phyloP scores from a whole-genome alignment of 2,329 filamentous ascomycete species.

The Torrubiellomyces zombiae region DNA sequence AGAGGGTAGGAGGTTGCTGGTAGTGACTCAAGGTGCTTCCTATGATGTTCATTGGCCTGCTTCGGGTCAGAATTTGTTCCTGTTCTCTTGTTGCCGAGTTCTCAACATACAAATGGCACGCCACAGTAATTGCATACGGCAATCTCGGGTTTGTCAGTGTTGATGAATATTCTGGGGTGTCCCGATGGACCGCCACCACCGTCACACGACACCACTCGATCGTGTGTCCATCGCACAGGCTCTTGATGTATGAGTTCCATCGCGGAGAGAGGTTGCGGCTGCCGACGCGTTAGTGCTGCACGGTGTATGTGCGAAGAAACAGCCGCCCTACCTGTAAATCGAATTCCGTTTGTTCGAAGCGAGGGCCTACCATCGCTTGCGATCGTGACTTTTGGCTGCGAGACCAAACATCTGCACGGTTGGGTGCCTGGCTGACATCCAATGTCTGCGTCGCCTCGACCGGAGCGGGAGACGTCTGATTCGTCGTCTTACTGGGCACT shows the following conservation, averaged over 20 bases:
- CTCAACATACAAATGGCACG: slow-evolving; percentile 64
- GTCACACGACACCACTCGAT: slow-evolving; percentile 70
- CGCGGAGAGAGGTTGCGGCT: slow-evolving; percentile 80
- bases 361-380: slow-evolving; percentile 77
- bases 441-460: slow-evolving; percentile 24
- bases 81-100: not conserved
- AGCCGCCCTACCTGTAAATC: slow-evolving; percentile 67
- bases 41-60: slow-evolving; percentile 81
- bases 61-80: not conserved
- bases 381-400: slow-evolving; percentile 67
- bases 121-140: slow-evolving; percentile 84
- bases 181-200: slow-evolving; percentile 81
- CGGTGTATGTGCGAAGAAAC: too few relatives aligned
- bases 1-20: slow-evolving; percentile 72
- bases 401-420: slow-evolving; percentile 68
- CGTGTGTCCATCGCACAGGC: slow-evolving; percentile 81
- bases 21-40: slow-evolving; percentile 67
- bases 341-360: slow-evolving; percentile 96
- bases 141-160: slow-evolving; percentile 93
- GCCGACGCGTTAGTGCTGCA: slow-evolving; percentile 11
- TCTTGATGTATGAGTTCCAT: slow-evolving; percentile 95
- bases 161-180: slow-evolving; percentile 92
- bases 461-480: slow-evolving; percentile 24
- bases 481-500: slow-evolving; percentile 19
- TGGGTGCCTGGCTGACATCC: slow-evolving; percentile 64